These are phyloP conservation scores for Candida piceae DNA, from an alignment of 805 yeast genomes.

Conservation along the genomic window DNA sequence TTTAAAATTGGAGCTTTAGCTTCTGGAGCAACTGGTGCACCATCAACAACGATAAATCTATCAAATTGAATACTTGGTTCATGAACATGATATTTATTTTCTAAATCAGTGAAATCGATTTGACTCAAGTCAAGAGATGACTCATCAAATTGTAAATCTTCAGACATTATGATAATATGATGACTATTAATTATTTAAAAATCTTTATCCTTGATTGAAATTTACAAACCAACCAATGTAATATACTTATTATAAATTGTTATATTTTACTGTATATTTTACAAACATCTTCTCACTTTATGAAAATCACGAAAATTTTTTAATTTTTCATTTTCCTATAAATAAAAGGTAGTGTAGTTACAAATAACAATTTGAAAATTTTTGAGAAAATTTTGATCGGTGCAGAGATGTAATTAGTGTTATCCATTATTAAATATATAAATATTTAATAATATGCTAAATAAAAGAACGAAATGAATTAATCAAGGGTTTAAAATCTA, in stretches of 20 bases:
- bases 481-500: too few species aligned
- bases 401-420: too few species aligned
- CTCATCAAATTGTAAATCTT: conserved; percentile 24
- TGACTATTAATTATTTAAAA: conserved; percentile 1
- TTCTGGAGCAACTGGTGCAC: conserved; percentile 94
- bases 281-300: too few species aligned
- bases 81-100: conserved; percentile 59
- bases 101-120: conserved; percentile 80
- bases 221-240: too few species aligned
- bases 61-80: conserved; percentile 61
- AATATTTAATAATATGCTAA: too few species aligned
- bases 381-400: too few species aligned
- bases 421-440: too few species aligned
- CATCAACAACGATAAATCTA: conserved; percentile 81
- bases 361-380: not conserved
- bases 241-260: too few species aligned
- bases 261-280: too few species aligned
- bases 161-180: conserved; percentile 16
- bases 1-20: conserved; percentile 76
- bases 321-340: too few species aligned
- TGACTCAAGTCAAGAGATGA: conserved; percentile 47
- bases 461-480: too few species aligned
- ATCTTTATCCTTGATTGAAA: too few species aligned
- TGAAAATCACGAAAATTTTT: conserved; percentile 1
- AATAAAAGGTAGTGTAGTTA: not conserved